phyloP scores from a whole-genome alignment of 257 asterid species.

The Solanum corneliomulleri region DNA sequence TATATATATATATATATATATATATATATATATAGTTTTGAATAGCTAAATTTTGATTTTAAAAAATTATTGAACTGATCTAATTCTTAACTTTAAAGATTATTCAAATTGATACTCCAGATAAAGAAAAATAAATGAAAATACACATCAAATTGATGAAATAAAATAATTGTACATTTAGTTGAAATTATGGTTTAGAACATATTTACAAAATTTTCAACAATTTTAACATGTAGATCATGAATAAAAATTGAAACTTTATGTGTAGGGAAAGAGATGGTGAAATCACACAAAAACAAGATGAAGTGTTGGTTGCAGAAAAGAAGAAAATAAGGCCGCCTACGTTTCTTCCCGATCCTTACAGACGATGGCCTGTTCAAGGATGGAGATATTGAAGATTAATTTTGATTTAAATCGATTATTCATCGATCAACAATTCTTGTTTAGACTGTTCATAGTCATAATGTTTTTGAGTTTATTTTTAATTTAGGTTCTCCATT shows the following conservation, averaged over 20 bases:
- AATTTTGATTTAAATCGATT: neutral
- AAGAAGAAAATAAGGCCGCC: constrained; percentile 1
- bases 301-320: neutral
- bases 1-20: too few species aligned
- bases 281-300: neutral
- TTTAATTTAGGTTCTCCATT: neutral
- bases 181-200: neutral
- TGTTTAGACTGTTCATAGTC: neutral
- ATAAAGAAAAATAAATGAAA: fast-evolving
- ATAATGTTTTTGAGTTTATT: neutral
- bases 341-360: constrained; percentile 22
- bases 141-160: neutral
- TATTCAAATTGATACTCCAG: neutral
- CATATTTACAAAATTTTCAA: neutral
- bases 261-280: neutral
- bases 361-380: constrained; percentile 32
- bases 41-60: neutral
- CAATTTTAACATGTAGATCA: neutral
- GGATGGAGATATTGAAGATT: constrained; percentile 12
- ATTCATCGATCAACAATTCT: neutral
- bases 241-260: neutral
- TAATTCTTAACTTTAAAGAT: neutral
- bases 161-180: neutral
- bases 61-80: neutral
- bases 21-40: neutral